Percentiles rank a stretch among this genome's conserved stretches.
These are phyloP conservation scores for Colletotrichum scovillei DNA, from an alignment of 2,329 filamentous ascomycete genomes.

Conservation along the genomic window DNA sequence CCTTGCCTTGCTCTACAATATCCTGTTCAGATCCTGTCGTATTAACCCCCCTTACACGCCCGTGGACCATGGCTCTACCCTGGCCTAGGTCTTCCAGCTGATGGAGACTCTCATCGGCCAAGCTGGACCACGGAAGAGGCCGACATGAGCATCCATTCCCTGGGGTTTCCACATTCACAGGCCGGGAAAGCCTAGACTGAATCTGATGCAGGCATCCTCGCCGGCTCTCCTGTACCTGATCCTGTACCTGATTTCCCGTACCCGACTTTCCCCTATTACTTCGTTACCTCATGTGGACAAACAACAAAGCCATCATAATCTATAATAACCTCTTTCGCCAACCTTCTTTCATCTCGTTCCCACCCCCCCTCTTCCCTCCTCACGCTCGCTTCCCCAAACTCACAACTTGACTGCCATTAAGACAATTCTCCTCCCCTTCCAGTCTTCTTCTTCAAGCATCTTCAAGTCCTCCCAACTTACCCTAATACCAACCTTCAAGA, in stretches of 20 bases:
- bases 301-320: background rate
- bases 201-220: background rate
- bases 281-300: no score
- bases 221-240: background rate
- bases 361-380: background rate
- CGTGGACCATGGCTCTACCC: background rate
- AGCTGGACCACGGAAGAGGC: background rate
- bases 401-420: constrained; percentile 18
- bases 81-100: background rate
- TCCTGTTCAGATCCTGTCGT: background rate
- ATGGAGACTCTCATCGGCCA: background rate
- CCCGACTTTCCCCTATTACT: background rate
- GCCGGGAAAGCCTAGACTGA: background rate
- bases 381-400: constrained; percentile 16
- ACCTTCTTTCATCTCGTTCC: background rate
- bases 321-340: constrained; percentile 21
- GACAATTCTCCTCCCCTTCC: constrained; percentile 13
- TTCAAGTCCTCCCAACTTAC: background rate
- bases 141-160: background rate
- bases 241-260: background rate
- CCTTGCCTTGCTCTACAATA: background rate
- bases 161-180: background rate
- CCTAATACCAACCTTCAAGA: constrained; percentile 20
- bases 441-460: constrained; percentile 17
- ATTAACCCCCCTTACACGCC: background rate